phyloP scores from a whole-genome alignment of 2,329 filamentous ascomycete genomes.

The Eutypa lata region DNA sequence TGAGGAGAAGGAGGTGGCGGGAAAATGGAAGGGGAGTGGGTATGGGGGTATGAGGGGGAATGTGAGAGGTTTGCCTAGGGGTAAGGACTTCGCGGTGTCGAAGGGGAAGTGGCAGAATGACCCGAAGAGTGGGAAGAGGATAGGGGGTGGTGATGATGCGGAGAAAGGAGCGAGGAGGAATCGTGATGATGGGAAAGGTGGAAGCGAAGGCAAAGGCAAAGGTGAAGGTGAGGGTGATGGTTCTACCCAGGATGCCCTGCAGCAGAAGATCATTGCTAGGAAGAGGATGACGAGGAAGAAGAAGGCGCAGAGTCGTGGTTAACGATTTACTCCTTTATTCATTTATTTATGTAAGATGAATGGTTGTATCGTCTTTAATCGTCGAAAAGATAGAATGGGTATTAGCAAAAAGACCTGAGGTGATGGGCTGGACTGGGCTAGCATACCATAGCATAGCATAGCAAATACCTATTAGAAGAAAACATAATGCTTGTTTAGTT shows the following conservation, averaged over 20 bases:
- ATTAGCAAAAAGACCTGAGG: too few species aligned
- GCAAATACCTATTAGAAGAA: too few species aligned
- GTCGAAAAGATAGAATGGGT: too few species aligned
- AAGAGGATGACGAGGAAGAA: slow-evolving; percentile 79
- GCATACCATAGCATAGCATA: too few species aligned
- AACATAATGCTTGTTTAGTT: too few species aligned
- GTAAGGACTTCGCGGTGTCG: slow-evolving; percentile 32
- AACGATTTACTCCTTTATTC: slow-evolving; percentile 9
- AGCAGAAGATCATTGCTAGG: slow-evolving; percentile 78
- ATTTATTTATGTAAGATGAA: neutral
- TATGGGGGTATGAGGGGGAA: slow-evolving; percentile 8
- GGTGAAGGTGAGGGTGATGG: too few species aligned
- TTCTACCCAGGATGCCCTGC: slow-evolving; percentile 39
- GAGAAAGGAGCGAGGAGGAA: slow-evolving; percentile 12
- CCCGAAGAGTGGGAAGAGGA: slow-evolving; percentile 5
- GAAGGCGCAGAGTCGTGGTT: slow-evolving; percentile 43
- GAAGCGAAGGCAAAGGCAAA: too few species aligned
- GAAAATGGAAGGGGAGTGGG: slow-evolving; percentile 6
- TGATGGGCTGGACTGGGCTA: too few species aligned
- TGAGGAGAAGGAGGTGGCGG: slow-evolving; percentile 8
- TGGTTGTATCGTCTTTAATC: neutral
- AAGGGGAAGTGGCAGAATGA: slow-evolving; percentile 24
- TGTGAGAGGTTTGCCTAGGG: slow-evolving; percentile 13
- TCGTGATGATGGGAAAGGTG: slow-evolving; percentile 22
- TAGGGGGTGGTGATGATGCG: slow-evolving; percentile 11